Percentiles rank a stretch among this genome's conserved stretches.
Evolutionary conservation across 2,329 filamentous ascomycete genomes (phyloP).

Genomic region (Peltaster fructicola): DNA sequence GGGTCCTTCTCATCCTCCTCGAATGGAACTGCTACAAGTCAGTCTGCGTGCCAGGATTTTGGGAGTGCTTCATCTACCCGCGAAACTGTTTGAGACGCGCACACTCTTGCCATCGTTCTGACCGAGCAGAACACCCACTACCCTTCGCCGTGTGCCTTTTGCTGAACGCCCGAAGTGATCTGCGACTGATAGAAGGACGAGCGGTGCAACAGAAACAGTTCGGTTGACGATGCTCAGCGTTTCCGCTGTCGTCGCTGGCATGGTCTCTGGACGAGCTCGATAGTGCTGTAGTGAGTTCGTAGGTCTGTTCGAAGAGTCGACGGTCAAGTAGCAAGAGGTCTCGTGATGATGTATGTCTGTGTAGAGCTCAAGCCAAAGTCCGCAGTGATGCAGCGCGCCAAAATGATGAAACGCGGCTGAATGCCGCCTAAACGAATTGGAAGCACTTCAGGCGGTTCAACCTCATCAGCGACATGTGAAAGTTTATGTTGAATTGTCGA

Average conservation of each 20-base stretch:
- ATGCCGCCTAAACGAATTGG: too few relatives aligned
- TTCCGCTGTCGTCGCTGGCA: slow-evolving; percentile 95
- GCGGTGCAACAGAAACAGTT: slow-evolving; percentile 90
- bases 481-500: too few relatives aligned
- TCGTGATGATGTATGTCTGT: slow-evolving; percentile 7
- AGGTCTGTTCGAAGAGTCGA: slow-evolving; percentile 1
- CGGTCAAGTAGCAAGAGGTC: background rate
- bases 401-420: too few relatives aligned
- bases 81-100: slow-evolving; percentile 96
- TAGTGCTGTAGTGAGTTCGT: slow-evolving; percentile 1
- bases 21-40: slow-evolving; percentile 55
- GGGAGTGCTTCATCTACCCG: slow-evolving; percentile 42
- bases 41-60: slow-evolving; percentile 1
- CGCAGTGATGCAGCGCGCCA: too few relatives aligned
- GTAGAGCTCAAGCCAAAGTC: too few relatives aligned
- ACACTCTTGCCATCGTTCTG: slow-evolving; percentile 95
- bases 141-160: slow-evolving; percentile 73
- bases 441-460: too few relatives aligned
- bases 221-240: slow-evolving; percentile 85
- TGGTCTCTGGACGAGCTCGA: slow-evolving; percentile 30
- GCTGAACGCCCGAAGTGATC: slow-evolving; percentile 94
- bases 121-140: slow-evolving; percentile 84
- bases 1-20: slow-evolving; percentile 98
- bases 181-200: slow-evolving; percentile 93
- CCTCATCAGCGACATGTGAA: too few relatives aligned